Conservation (phyloP, 1,284 basidiomycete genomes). For the Phylloboletellus chloephorus region DNA sequence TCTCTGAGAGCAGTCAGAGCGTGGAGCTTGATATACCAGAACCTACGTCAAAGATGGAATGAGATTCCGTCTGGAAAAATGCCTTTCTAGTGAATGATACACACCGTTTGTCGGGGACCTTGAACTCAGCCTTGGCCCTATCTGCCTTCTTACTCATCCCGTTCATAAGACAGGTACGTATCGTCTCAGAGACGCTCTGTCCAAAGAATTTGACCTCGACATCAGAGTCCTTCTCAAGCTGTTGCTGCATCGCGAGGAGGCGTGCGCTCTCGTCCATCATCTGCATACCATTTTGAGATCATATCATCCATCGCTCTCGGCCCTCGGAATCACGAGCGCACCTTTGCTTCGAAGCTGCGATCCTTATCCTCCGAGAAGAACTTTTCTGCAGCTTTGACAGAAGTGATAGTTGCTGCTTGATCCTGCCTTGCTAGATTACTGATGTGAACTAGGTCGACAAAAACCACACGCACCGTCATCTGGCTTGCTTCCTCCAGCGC, state of each 20-base stretch:
- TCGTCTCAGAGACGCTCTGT: constrained; percentile 78
- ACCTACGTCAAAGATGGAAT: constrained; percentile 44
- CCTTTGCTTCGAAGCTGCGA: constrained; percentile 84
- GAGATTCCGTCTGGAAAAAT: constrained; percentile 2
- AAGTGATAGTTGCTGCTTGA: constrained; percentile 60
- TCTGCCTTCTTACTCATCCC: constrained; percentile 83
- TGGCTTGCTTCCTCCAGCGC: constrained; percentile 76
- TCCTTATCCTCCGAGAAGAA: constrained; percentile 95
- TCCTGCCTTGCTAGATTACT: constrained; percentile 44
- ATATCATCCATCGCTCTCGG: background rate
- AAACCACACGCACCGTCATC: constrained; percentile 44
- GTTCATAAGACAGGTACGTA: constrained; percentile 69
- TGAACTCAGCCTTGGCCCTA: constrained; percentile 80
- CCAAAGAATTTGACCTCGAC: constrained; percentile 75
- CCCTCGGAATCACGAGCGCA: constrained; percentile 26
- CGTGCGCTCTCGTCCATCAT: constrained; percentile 85
- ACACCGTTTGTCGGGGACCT: constrained; percentile 85
- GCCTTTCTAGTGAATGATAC: background rate
- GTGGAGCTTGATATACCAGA: constrained; percentile 89
- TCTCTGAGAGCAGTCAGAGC: constrained; percentile 74
- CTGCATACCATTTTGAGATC: constrained; percentile 37
- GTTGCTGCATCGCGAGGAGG: constrained; percentile 76
- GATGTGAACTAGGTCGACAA: background rate
- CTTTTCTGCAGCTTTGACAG: constrained; percentile 81
- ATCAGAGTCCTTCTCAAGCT: constrained; percentile 82